A percentile compares a stretch with the other conserved stretches of the same genome.
phyloP scores from a whole-genome alignment of 2,329 filamentous ascomycete species.

The Fusarium sp. region DNA sequence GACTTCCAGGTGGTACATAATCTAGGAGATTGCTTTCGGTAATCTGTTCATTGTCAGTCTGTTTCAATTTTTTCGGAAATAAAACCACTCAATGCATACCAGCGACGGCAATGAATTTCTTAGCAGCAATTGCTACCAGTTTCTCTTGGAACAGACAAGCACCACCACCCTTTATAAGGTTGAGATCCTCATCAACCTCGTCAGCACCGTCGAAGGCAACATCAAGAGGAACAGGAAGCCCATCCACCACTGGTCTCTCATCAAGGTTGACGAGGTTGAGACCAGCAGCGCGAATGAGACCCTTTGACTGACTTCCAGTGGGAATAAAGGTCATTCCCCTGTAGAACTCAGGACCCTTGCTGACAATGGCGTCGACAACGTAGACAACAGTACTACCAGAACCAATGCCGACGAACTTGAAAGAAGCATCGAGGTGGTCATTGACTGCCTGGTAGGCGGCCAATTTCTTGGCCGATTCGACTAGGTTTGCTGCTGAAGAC shows the following conservation, averaged over 20 bases:
- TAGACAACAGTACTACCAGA: conserved; percentile 85
- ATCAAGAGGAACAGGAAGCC: conserved; percentile 69
- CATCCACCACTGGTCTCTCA: conserved; percentile 65
- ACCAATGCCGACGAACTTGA: conserved; percentile 79
- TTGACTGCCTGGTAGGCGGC: conserved; percentile 79
- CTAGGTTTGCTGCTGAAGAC: conserved; percentile 52
- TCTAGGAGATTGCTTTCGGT: conserved; percentile 83
- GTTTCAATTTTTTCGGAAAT: neutral
- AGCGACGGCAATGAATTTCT: conserved; percentile 87
- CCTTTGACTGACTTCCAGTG: conserved; percentile 89
- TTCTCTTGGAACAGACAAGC: conserved; percentile 99
- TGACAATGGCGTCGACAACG: conserved; percentile 82
- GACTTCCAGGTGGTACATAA: conserved; percentile 81
- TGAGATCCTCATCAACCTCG: conserved; percentile 93
- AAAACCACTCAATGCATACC: conserved; percentile 57
- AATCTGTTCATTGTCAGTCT: conserved; percentile 65
- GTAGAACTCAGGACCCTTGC: conserved; percentile 63
- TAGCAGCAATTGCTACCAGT: conserved; percentile 84
- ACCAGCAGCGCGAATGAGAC: conserved; percentile 82
- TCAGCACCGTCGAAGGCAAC: conserved; percentile 97
- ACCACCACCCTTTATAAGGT: conserved; percentile 97
- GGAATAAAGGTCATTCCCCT: conserved; percentile 84
- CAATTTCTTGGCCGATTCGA: conserved; percentile 79
- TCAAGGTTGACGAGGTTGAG: conserved; percentile 82
- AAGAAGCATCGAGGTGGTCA: conserved; percentile 72